Evolutionary conservation across 23 red algal species (phyloP), one percentile per base, ranked within the genome.

Genomic region (Gracilaria vermiculophylla): DNA sequence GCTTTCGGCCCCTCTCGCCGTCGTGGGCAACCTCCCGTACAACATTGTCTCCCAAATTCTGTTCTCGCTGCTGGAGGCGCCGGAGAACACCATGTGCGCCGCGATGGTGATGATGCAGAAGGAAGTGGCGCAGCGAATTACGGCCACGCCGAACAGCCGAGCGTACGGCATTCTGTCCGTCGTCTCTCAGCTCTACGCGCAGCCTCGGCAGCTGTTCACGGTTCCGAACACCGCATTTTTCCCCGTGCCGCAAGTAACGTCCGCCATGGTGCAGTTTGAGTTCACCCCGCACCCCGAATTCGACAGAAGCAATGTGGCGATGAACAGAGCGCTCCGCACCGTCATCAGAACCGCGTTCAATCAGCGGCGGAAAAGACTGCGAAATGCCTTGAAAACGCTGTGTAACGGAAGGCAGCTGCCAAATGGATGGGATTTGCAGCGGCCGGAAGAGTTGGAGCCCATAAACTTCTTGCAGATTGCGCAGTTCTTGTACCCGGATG

Each of bases 21-120:
- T 98, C n/a, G 76, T 98, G 5, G 95, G 95, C 31, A 98, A 98
- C 70, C 88, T 98, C 20, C 95, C 95, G 3, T 98, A 98, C 79
- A 94, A 98, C 51, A 98, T 98, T 39, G 84, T 98, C 39, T 83
- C 84, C 3, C 90, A 93, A 76, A 98, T 98, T 27, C 50, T 98
- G 47, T 91, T 98, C 39, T 62, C 76, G 3, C 79, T 92, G 36
- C 34, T 98, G 8, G 92, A 98, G 47, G 56, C 80, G 25, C 85
- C 85, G 50, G 64, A 55, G 49, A 74, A 80, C 15, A 56, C 76
- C 27, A 53, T 94, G 12, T 49, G 37, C 53, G 36, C 73, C 33
- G 95, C 95, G 17, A 53, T 98, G 23, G 71, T 98, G 13, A 98
- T 94, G 91, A 88, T 98, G 80, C 95, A 98, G 39, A 77, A 76